Evolutionary conservation across 2,329 filamentous ascomycete genomes (phyloP), one percentile per base, ranked within the genome.

Genomic region (Incumbomyces lentus): DNA sequence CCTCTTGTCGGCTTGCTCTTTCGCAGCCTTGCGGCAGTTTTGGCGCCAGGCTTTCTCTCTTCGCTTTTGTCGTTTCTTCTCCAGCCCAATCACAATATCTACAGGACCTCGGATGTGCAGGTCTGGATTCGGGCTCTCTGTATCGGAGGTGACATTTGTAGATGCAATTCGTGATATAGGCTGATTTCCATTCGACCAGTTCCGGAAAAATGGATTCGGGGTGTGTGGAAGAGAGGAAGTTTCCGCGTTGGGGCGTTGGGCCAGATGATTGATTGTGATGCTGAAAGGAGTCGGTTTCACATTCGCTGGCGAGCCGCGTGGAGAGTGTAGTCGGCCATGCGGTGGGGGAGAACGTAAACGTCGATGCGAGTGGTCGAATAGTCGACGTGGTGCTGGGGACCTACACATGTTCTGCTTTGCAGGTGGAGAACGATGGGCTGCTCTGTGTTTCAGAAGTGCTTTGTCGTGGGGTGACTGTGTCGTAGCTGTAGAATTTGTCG

Each of bases 71-170:
- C 89, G 83, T 70, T 95, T 96, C 66, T 86, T 83, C 69, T 98
- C 92, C 1, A 98, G 76, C 7, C 92, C 92, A 64, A 95, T 94
- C 66, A 95, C 86, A 51, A 95, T 98, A 65, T 96, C 92, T 55
- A 98, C 93, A 31, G 92, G 89, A n/a, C 88, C 87, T 52, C 92
- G 84, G 8, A 86, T 77, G 53, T 92, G 87, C 35, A 79, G 68
- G 42, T 82, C 75, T 12, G 64, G 63, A 58, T 60, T 49, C 56
- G 60, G 38, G 29, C 46, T 40, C 22, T 53, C 51, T 18, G 31
- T 26, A 16, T 43, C 47, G 13, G 54, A 53, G 5, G 50, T 55
- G 8, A 50, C 51, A n/a, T 48, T 50, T 26, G 47, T 49, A 29
- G 49, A 55, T 32, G 52, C 49, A 34, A 55, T 52, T 32, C 53